Evolutionary conservation across 495 filamentous ascomycete genomes (phyloP).

Genomic region (Aspergillus asperescens): DNA sequence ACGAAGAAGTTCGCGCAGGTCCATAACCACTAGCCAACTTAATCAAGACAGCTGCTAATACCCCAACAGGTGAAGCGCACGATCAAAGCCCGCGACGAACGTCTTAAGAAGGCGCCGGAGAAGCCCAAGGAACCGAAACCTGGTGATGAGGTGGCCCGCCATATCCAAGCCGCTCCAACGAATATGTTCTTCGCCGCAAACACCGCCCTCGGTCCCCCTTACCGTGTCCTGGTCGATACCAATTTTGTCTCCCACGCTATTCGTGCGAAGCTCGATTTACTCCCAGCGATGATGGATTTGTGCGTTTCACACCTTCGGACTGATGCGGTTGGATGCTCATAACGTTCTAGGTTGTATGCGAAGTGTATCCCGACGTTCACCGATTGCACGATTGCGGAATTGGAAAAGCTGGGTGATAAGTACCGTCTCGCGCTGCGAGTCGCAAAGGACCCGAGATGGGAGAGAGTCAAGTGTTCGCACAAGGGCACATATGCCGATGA

Average conservation of each 20-base stretch:
- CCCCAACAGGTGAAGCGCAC: slow-evolving; percentile 53
- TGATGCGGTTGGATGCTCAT: slow-evolving; percentile 58
- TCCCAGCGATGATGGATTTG: slow-evolving; percentile 82
- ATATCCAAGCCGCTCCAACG: slow-evolving; percentile 69
- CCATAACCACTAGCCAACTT: background rate
- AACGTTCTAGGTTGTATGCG: slow-evolving; percentile 47
- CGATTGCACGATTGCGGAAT: slow-evolving; percentile 57
- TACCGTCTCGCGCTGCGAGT: slow-evolving; percentile 86
- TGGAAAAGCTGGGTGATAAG: slow-evolving; percentile 86
- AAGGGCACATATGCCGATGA: slow-evolving; percentile 93
- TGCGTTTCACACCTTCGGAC: slow-evolving; percentile 39
- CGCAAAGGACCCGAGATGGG: slow-evolving; percentile 88
- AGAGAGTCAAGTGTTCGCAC: slow-evolving; percentile 79
- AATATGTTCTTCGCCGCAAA: slow-evolving; percentile 95
- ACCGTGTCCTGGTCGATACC: slow-evolving; percentile 75
- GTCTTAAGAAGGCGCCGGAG: slow-evolving; percentile 42
- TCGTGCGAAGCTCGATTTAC: slow-evolving; percentile 79
- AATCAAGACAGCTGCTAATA: background rate
- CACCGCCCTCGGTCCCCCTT: slow-evolving; percentile 83
- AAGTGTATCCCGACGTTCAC: slow-evolving; percentile 51
- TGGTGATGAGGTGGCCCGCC: slow-evolving; percentile 31
- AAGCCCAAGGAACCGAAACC: slow-evolving; percentile 44
- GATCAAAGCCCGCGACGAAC: slow-evolving; percentile 57
- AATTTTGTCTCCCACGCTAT: slow-evolving; percentile 94
- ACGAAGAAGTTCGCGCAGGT: slow-evolving; percentile 58